phyloP scores from a whole-genome alignment of 176 grass and related monocot genomes.

The Microstegium vimineum region DNA sequence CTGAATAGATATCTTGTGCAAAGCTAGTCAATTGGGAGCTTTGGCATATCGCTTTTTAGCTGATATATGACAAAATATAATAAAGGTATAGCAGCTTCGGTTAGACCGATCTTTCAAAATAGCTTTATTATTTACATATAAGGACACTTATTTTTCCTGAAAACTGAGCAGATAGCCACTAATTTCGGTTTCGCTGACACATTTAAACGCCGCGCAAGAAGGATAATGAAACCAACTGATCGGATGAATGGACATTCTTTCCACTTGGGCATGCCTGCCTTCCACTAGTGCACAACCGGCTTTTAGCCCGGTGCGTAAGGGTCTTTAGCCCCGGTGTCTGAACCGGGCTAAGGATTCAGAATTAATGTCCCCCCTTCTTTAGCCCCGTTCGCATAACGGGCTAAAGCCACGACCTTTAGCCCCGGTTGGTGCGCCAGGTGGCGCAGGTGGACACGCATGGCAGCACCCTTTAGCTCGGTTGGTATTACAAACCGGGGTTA shows the following conservation, averaged over 20 bases:
- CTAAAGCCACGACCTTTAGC: too few relatives aligned
- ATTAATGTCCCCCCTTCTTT: too few relatives aligned
- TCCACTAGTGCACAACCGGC: too few relatives aligned
- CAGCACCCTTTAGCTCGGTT: too few relatives aligned
- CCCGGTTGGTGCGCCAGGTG: too few relatives aligned
- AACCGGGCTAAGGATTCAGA: too few relatives aligned
- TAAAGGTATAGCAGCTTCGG: not conserved
- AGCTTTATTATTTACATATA: not conserved
- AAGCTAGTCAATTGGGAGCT: not conserved
- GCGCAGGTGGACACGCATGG: too few relatives aligned
- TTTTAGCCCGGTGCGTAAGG: too few relatives aligned
- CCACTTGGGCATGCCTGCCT: not conserved
- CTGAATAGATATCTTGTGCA: not conserved
- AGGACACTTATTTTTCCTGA: not conserved
- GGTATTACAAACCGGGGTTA: too few relatives aligned
- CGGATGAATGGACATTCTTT: conserved; percentile 9
- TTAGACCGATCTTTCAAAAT: not conserved
- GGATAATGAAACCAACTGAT: conserved; percentile 1
- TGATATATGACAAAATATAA: not conserved
- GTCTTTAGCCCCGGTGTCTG: too few relatives aligned
- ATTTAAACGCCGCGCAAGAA: not conserved
- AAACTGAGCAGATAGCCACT: conserved; percentile 5
- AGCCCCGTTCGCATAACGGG: too few relatives aligned
- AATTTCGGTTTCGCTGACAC: not conserved
- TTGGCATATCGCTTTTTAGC: not conserved